Base-by-base conservation (phyloP, 75 land plant species). In the Pinus taeda region DNA sequence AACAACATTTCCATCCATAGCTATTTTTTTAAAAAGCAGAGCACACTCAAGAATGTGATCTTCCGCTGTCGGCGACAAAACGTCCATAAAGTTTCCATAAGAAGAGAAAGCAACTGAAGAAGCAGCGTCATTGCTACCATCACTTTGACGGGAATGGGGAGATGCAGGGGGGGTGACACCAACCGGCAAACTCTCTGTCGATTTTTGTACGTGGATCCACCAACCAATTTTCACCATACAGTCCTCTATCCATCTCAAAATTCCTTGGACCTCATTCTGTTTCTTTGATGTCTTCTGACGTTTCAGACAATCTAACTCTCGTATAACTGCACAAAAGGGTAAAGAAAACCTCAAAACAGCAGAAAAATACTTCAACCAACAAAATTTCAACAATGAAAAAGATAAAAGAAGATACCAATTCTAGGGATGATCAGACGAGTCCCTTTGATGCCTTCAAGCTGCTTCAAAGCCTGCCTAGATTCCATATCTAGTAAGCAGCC, bases 201-300 rank as follows among this genome's bases (percentile, higher is more conserved):
- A 89, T 62, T 84, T 90, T 77, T 96, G 99, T 12, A 96, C 91
- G 57, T 96, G 95, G 65, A 96, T 90, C 99, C 99, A 96, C 84
- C 84, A 90, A 13, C 84, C 84, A 69, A 76, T 76, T 67, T 86
- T 89, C 61, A 78, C 76, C 95, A 96, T 90, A 77, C 99, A 96
- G 0, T 89, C 86, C 78, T 96, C 97, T 21, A 96, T 89, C 99
- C 99, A 96, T 72, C 86, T 82, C 67, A 94, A 71, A 20, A 75
- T 81, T 57, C 78, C 71, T 65, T 87, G 78, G 15, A 75, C 88
- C 69, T 75, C 75, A 45, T 82, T 75, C 55, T 60, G 66, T 70
- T 77, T 83, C 39, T 76, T 73, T 53, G 88, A 88, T 30, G 77
- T 73, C 39, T 81, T 80, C 22, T 74, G 84, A 18, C 79, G 78